A percentile compares a stretch with the other conserved stretches of the same genome.
phyloP scores from a whole-genome alignment of 148 eudicot genomes.

The Oxyria digyna region DNA sequence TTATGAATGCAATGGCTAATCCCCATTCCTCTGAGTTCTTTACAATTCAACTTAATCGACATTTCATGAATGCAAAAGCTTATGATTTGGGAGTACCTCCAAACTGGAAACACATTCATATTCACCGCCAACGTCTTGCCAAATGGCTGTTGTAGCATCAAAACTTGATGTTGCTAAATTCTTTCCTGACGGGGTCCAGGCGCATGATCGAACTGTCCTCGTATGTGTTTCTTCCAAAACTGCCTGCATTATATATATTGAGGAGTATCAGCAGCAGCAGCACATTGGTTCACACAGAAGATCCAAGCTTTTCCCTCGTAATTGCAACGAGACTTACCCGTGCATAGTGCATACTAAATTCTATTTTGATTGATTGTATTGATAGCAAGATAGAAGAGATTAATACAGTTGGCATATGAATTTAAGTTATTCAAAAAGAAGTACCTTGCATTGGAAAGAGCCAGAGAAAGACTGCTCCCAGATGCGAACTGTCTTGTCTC shows the following conservation, averaged over 20 bases:
- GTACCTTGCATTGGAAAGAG: constrained; percentile 38
- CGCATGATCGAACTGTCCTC: constrained; percentile 82
- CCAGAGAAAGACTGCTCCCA: constrained; percentile 50
- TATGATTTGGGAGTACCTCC: constrained; percentile 36
- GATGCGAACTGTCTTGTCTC: constrained; percentile 79
- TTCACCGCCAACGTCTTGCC: constrained; percentile 75
- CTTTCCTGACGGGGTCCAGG: constrained; percentile 94
- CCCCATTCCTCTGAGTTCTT: background rate
- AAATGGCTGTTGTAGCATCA: constrained; percentile 87
- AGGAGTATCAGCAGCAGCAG: background rate
- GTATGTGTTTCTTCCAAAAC: constrained; percentile 74
- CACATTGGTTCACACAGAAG: background rate
- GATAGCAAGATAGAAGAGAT: background rate
- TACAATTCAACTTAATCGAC: background rate
- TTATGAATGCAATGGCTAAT: too few relatives aligned
- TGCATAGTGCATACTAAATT: background rate
- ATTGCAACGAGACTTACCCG: background rate
- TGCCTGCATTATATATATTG: constrained; percentile 32
- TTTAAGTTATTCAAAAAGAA: background rate
- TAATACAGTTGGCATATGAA: background rate
- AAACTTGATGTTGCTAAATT: constrained; percentile 86
- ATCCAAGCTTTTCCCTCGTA: background rate
- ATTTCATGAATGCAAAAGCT: background rate
- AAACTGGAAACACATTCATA: constrained; percentile 68
- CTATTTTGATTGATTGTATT: background rate